phyloP scores from a whole-genome alignment of 768 basidiomycete genomes.

The Neoboletus magnificus region DNA sequence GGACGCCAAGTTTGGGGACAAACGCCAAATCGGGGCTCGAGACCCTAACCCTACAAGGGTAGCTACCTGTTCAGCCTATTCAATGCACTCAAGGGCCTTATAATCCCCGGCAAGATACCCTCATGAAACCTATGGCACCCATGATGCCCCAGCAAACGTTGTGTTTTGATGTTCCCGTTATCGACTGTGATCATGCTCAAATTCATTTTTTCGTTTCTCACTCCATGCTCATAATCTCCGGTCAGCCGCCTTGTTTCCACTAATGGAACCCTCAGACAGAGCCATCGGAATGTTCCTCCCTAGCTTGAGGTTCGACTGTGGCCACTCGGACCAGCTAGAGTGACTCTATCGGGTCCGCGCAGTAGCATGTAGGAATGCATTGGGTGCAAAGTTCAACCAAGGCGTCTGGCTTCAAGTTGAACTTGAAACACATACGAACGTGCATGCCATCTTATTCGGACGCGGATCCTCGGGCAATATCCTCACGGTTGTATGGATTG shows the following conservation, averaged over 20 bases:
- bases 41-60: too few species aligned
- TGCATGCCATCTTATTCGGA: background rate
- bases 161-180: too few species aligned
- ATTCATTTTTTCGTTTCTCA: background rate
- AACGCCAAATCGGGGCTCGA: too few species aligned
- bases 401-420: background rate
- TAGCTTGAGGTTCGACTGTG: background rate
- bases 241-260: background rate
- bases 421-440: background rate
- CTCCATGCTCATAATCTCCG: background rate
- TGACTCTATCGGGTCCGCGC: background rate
- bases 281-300: background rate
- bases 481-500: background rate
- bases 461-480: background rate
- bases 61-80: too few species aligned
- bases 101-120: too few species aligned
- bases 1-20: too few species aligned
- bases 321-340: background rate
- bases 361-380: background rate
- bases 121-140: too few species aligned
- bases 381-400: background rate
- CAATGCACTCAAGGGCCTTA: too few species aligned
- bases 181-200: background rate
- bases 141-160: too few species aligned
- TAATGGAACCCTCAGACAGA: background rate